Base-by-base conservation (phyloP, 495 filamentous ascomycete genomes). In the Annulohypoxylon bovei region DNA sequence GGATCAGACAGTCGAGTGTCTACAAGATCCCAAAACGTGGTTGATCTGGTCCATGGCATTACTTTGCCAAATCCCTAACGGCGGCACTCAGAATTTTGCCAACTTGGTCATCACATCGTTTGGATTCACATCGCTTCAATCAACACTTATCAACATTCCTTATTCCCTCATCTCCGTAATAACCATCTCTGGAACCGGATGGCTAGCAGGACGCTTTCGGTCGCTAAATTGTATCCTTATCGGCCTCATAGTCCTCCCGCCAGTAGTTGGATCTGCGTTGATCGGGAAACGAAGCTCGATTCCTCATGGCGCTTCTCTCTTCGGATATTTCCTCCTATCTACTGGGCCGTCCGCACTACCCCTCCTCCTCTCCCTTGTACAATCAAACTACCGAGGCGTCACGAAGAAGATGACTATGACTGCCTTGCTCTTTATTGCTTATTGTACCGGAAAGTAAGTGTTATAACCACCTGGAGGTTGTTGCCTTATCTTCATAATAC, bases 351-450 rank as follows among this genome's bases (percentile, higher is more conserved):
- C 70, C 14, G 77, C 68, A 5, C 65, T 81, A 14, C 78, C 78
- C 4, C 62, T 81, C 0, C 71, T 76, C 11, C 50, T 81, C 25
- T 77, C 76, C 16, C 76, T 82, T 9, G 70, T 80, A 8, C 77
- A 79, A 56, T 85, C 84, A 18, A 92, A 93, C 71, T 85, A 90
- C 28, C 86, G 88, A 2, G 89, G 90, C 7, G 91, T 90, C 59
- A 92, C 90, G 4, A 92, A 92, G 81, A 92, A 92, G 77, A 92
- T 89, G 5, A 92, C 90, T 0, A 88, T 92, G 57, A 79, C 74
- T 3, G 77, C 74, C 1, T 32, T 93, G 20, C 89, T 90, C 52
- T 80, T 93, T 33, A 88, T 92, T 42, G 86, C 82, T 0, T 91
- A 91, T 68, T 90, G 88, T 70, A 82, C 79, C 1, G 87, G 87